Evolutionary conservation across 2,329 filamentous ascomycete genomes (phyloP).

Genomic region (Colletotrichum sp.): DNA sequence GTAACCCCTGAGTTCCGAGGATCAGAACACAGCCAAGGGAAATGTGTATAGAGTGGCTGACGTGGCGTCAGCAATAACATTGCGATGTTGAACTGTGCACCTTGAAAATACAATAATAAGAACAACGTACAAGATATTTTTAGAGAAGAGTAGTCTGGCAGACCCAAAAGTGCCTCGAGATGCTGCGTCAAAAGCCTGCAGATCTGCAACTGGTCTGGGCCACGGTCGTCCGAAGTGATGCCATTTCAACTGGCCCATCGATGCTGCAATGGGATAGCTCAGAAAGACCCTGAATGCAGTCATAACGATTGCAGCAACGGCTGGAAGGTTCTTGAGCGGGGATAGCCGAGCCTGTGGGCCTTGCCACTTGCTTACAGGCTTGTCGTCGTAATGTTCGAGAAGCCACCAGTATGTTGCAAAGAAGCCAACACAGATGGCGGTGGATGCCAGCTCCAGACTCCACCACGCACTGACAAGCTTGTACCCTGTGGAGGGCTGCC

Average conservation of each 20-base stretch:
- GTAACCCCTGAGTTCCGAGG: too few relatives aligned
- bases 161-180: not conserved
- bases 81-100: too few relatives aligned
- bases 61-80: too few relatives aligned
- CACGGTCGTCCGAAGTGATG: not conserved
- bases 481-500: too few relatives aligned
- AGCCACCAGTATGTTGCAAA: too few relatives aligned
- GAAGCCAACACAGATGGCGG: too few relatives aligned
- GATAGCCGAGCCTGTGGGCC: not conserved
- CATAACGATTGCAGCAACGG: not conserved
- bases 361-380: not conserved
- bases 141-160: not conserved
- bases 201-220: not conserved
- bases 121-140: too few relatives aligned
- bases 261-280: not conserved
- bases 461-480: too few relatives aligned
- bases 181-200: not conserved
- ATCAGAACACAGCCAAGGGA: too few relatives aligned
- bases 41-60: too few relatives aligned
- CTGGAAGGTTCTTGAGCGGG: not conserved
- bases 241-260: not conserved
- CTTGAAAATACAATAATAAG: too few relatives aligned
- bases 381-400: not conserved
- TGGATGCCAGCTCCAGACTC: too few relatives aligned
- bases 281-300: not conserved